Evolutionary conservation across 192 early-diverging fungal genomes (phyloP), one percentile per base, ranked within the genome.

Genomic region (Phlyctochytrium planicorne): DNA sequence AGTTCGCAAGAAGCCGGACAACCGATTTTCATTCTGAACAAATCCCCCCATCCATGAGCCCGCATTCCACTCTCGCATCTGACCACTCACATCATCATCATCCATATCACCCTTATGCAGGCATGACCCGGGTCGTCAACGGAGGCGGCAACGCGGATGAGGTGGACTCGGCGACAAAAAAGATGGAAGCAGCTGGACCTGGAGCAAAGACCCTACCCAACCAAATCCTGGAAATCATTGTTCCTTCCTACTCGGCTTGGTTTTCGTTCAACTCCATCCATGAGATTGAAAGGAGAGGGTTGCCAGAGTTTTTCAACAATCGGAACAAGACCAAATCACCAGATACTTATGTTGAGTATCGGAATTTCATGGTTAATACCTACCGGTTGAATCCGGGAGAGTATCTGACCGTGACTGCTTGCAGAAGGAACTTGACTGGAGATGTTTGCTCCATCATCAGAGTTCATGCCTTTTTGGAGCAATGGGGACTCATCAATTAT

Each of bases 401-500:
- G 75, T 99, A 99, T 75, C 79, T 99, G 50, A 97, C 97, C 4
- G 94, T 99, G 6, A 99, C 97, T 2, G 97, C 97, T 1, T 97
- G 95, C 78, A 77, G 96, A 57, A 81, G 97, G 27, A 97, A 98
- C 76, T 79, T 99, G 69, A 94, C 95, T 0, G 97, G 97, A 27
- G 97, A 99, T 81, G 97, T 99, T 3, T 97, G 97, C 71, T 93
- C 96, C 1, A 97, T 99, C 62, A 95, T 98, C 78, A 84, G 97
- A 55, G 94, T 99, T 2, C 97, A 99, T 79, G 93, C 96, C 1
- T 96, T 99, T 65, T 80, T 99, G 55, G 96, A 99, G 78, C 96
- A 99, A 74, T 99, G 97, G 97, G 97, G 97, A 0, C 80, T 99
- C 31, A 93, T 99, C 71, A 99, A 99, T 78, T 94, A 97, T 77